Base-by-base conservation (phyloP, 2,329 filamentous ascomycete genomes). In the Ophiocordyceps sinensis region DNA sequence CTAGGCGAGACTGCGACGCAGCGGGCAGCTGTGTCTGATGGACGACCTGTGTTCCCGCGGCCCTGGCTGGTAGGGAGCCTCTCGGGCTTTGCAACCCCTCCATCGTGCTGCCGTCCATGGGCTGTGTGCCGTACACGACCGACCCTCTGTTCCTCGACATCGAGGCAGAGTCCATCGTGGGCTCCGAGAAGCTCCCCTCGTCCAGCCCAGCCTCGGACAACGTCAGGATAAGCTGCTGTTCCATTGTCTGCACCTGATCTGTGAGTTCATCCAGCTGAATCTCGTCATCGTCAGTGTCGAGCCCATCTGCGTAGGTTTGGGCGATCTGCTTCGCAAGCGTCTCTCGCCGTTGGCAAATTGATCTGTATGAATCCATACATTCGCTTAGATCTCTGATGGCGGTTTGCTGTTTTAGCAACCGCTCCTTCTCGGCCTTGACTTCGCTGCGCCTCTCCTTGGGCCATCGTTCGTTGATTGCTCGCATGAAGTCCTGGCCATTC, bases 201-300 rank as follows among this genome's bases (percentile, higher is more conserved):
- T 69, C 62, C 38, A 76, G 60, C 3, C 65, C 68, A 8, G 65
- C 65, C n/a, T 59, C 58, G 3, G 61, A 44, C 0, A 77, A 57
- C 14, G 57, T 55, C 36, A 53, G 52, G 23, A 66, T 55, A 17
- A 77, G 54, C 1, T 49, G 49, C 19, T 58, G 53, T 46, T 73
- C 70, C 44, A 63, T 63, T 31, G 57, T 51, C 43, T 66, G 62
- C 13, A 75, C 56, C 40, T 63, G 52, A 38, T 61, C 61, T 11
- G 64, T 63, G 31, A 77, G 51, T 30, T 67, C 60, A 43, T 75
- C 70, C 9, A 76, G 55, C 34, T 59, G 63, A 29, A 54, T 51
- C 48, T 77, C 72, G 19, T 73, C 68, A 10, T 68, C 65, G 3
- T 69, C 65, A 1, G 68, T 75, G 38, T 75, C 66, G 13, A 68